These are phyloP conservation scores for Acacia confusa DNA, from an alignment of 306 rosid genomes.

Conservation along the genomic window DNA sequence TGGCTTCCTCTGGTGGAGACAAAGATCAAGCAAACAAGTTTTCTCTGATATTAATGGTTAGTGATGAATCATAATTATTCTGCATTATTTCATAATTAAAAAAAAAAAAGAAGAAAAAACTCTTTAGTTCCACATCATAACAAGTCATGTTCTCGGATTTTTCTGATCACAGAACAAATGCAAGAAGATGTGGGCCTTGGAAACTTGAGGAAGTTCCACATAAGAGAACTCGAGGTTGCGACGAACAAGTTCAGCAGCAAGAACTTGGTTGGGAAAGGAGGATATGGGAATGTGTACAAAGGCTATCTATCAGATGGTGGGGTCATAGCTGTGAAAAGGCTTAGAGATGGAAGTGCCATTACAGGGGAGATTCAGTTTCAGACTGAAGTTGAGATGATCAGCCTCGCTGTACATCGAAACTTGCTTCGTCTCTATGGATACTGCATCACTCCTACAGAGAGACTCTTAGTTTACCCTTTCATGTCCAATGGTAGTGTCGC, in stretches of 20 bases:
- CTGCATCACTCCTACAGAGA: slow-evolving; percentile 47
- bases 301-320: slow-evolving; percentile 48
- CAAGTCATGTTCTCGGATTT: background rate
- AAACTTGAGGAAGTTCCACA: slow-evolving; percentile 51
- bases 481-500: slow-evolving; percentile 58
- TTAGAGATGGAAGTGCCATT: slow-evolving; percentile 48
- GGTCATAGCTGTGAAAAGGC: slow-evolving; percentile 52
- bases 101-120: background rate
- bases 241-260: slow-evolving; percentile 54
- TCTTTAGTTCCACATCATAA: background rate
- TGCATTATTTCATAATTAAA: background rate
- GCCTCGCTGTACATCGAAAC: slow-evolving; percentile 49
- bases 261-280: slow-evolving; percentile 46
- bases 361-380: slow-evolving; percentile 55
- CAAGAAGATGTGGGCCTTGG: slow-evolving; percentile 51
- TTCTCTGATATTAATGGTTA: slow-evolving; percentile 86
- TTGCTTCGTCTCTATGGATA: slow-evolving; percentile 51
- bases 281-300: slow-evolving; percentile 52
- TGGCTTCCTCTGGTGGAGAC: slow-evolving; percentile 94
- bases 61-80: slow-evolving; percentile 31
- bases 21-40: slow-evolving; percentile 77
- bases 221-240: slow-evolving; percentile 49
- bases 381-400: slow-evolving; percentile 57
- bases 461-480: slow-evolving; percentile 52
- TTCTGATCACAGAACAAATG: slow-evolving; percentile 17